Evolutionary conservation across 1,284 basidiomycete genomes (phyloP).

Genomic region (Fomitiporia mediterranea): DNA sequence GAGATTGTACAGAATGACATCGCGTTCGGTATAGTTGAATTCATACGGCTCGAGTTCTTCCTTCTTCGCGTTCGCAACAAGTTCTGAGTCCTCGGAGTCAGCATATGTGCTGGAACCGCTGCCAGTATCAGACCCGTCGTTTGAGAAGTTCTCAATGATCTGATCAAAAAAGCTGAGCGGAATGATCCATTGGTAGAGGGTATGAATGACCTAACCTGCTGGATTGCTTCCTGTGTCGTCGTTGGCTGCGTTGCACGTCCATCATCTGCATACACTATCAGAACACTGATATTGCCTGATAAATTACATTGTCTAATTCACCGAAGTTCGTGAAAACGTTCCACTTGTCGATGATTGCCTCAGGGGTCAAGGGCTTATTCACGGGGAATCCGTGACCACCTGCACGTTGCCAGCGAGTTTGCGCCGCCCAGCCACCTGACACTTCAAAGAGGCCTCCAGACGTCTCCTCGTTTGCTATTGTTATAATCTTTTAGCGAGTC

Average conservation of each 20-base stretch:
- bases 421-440: slow-evolving; percentile 88
- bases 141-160: slow-evolving; percentile 80
- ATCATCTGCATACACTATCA: slow-evolving; percentile 46
- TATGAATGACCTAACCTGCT: slow-evolving; percentile 43
- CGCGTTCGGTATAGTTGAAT: slow-evolving; percentile 81
- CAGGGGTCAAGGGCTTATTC: slow-evolving; percentile 69
- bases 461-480: slow-evolving; percentile 63
- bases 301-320: slow-evolving; percentile 34
- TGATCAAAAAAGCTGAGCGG: slow-evolving; percentile 26
- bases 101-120: slow-evolving; percentile 49
- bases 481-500: background rate
- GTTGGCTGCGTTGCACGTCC: slow-evolving; percentile 75
- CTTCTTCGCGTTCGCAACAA: slow-evolving; percentile 84
- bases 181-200: background rate
- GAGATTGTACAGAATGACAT: slow-evolving; percentile 94
- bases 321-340: slow-evolving; percentile 77
- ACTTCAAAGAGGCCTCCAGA: slow-evolving; percentile 86
- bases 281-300: slow-evolving; percentile 3
- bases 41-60: slow-evolving; percentile 48
- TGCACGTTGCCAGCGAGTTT: slow-evolving; percentile 91
- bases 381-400: slow-evolving; percentile 87
- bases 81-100: slow-evolving; percentile 81
- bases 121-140: slow-evolving; percentile 41
- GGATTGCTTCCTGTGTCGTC: slow-evolving; percentile 67
- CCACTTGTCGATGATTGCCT: slow-evolving; percentile 80